These are phyloP conservation scores for Dispira parvispora DNA, from an alignment of 192 early-diverging fungal species.

Conservation along the genomic window DNA sequence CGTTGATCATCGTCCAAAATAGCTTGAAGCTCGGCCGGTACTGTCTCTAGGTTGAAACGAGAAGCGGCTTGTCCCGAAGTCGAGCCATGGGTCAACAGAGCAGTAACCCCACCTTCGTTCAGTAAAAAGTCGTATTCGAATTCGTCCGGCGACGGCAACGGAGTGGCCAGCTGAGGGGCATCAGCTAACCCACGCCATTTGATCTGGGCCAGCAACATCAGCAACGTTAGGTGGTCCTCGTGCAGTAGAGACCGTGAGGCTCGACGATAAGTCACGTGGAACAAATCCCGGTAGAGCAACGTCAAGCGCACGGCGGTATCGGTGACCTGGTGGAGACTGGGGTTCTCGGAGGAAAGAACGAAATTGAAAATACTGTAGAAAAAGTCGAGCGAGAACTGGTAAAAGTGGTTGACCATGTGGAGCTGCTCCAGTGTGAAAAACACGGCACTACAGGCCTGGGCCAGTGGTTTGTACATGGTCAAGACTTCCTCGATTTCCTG, in stretches of 20 bases:
- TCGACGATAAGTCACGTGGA: constrained; percentile 60
- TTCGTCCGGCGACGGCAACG: constrained; percentile 28
- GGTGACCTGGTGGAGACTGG: constrained; percentile 29
- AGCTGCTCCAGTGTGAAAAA: constrained; percentile 98
- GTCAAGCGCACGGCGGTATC: constrained; percentile 55
- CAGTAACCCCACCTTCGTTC: constrained; percentile 32
- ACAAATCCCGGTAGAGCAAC: constrained; percentile 67
- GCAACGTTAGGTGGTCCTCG: constrained; percentile 80
- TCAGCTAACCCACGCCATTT: constrained; percentile 45
- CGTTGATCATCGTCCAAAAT: not conserved
- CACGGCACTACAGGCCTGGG: constrained; percentile 75
- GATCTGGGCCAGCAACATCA: constrained; percentile 75
- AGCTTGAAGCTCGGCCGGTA: not conserved
- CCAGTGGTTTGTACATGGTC: constrained; percentile 75
- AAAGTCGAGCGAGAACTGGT: constrained; percentile 97
- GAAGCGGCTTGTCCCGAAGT: not conserved
- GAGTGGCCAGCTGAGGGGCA: not conserved
- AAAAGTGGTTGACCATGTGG: constrained; percentile 75
- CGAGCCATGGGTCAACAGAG: not conserved
- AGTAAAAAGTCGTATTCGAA: constrained; percentile 54
- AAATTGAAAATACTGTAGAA: constrained; percentile 84
- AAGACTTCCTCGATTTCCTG: constrained; percentile 90
- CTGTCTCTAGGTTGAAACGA: not conserved
- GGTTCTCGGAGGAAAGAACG: constrained; percentile 59
- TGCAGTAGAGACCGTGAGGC: constrained; percentile 74